Evolutionary conservation across 768 basidiomycete genomes (phyloP), one percentile per base, ranked within the genome.

Genomic region (Boletus tylopilopsis): DNA sequence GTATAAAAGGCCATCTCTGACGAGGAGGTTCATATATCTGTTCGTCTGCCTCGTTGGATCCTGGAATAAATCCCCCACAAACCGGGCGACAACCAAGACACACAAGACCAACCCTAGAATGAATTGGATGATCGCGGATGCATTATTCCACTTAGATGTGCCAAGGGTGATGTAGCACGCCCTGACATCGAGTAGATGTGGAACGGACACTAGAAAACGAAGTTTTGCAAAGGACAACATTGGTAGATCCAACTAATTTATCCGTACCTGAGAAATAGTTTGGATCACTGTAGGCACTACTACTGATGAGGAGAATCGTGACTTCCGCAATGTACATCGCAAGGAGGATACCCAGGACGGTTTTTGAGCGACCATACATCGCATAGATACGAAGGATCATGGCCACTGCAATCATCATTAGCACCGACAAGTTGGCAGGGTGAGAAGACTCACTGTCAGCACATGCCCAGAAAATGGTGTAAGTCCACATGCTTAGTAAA

Each of bases 381-480:
- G 44, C 35, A 36, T 45, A 45, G 10, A 36, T 24, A 5, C 44
- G 44, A 19, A 49, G 34, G 21, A 49, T 13, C 48, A 49, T 49
- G 19, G 23, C 21, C 27, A 43, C 34, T 49, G 1, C 11, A 24
- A 37, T 37, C 11, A 34, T 18, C 47, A 19, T 35, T 18, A 35
- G 27, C 15, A 5, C 18, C 25, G 22, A 39, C 6, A 13, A 30
- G n/a, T n/a, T n/a, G n/a, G n/a, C n/a, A n/a, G n/a, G n/a, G n/a
- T 18, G 16, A n/a, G 8, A 40, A 18, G 1, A n/a, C 39, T 40
- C 12, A 42, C 41, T 18, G 16, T 30, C 27, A 19, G 25, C 27
- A 4, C 3, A 16, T 7, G 41, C 18, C 27, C 7, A 18, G 8
- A 42, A 42, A 19, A 30, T 12, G 9, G 12, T 16, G 24, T 25